Evolutionary conservation across 108 stramenopile species (phyloP), one percentile per base, ranked within the genome.

Genomic region (Pseudonitzschia multistriata): DNA sequence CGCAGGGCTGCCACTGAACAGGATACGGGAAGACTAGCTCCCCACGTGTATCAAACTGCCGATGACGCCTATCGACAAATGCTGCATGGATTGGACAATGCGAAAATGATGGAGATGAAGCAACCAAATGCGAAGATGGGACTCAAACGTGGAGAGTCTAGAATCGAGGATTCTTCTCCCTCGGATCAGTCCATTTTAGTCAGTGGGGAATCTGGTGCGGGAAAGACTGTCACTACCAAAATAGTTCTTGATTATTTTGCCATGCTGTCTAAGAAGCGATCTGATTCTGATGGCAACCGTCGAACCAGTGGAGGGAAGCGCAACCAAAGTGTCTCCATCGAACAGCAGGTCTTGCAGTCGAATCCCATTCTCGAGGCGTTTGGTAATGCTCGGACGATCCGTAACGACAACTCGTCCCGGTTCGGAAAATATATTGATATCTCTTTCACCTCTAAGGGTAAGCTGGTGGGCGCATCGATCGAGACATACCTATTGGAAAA

Each of bases 211-310:
- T 84, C 82, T 61, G 97, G 98, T 10, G 98, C 98, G 15, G 98
- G 97, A 21, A 98, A 97, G 83, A 98, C 97, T 8, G 98, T 97
- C 69, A 97, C 97, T 11, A 96, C 94, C 71, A 98, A 98, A 79
- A 92, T 97, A 54, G 94, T 97, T 30, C 67, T 96, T 29, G 91
- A 95, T 77, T 97, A 94, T 80, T 82, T 96, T 62, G 90, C 94
- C 36, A 90, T 88, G 83, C 77, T 93, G 17, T 84, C 85, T 49
- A 86, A 86, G 74, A 67, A 73, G n/a, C 78, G 27, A 35, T 67
- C 33, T 57, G 66, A 13, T 70, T 49, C 6, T 24, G 1, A 0
- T 54, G 22, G 37, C 65, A 48, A 30, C 24, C 57, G 22, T 3
- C 5, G 29, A 53, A 59, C 34, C 35, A 72, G 25, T 72, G 47